These are phyloP conservation scores for Cymbopogon flexuosus DNA, from an alignment of 202 grass and related monocot genomes.

Conservation along the genomic window DNA sequence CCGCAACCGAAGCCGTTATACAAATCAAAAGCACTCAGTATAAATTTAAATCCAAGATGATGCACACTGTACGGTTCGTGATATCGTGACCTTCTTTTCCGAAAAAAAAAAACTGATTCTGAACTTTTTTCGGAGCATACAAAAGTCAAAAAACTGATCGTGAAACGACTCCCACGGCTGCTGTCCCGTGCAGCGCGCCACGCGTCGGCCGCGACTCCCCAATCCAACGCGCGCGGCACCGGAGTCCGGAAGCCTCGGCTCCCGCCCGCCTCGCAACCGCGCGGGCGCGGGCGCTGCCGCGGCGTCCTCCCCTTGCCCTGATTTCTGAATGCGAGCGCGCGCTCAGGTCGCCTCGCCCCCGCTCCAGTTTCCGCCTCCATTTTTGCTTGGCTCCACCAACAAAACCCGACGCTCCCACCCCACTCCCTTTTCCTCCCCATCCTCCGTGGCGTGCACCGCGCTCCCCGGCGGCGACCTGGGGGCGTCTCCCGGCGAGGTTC, in stretches of 20 bases:
- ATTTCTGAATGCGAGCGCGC: conserved; percentile 48
- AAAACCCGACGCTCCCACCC: not conserved
- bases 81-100: not conserved
- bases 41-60: too few relatives aligned
- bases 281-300: not conserved
- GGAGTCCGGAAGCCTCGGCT: not conserved
- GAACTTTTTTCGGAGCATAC: not conserved
- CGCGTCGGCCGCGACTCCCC: not conserved
- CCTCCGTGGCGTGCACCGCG: not conserved
- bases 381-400: conserved; percentile 34
- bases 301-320: not conserved
- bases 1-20: too few relatives aligned
- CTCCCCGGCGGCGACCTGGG: not conserved
- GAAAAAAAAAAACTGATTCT: not conserved
- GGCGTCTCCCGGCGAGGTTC: conserved; percentile 27
- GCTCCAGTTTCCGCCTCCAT: conserved; percentile 5
- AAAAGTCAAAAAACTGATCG: not conserved
- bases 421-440: not conserved
- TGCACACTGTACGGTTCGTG: not conserved
- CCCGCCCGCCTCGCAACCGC: not conserved
- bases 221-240: not conserved
- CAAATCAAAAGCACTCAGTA: too few relatives aligned
- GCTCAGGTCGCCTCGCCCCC: not conserved
- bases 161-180: not conserved
- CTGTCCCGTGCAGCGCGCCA: not conserved